Evolutionary conservation across 176 grass and related monocot species (phyloP).

Genomic region (Areca catechu): DNA sequence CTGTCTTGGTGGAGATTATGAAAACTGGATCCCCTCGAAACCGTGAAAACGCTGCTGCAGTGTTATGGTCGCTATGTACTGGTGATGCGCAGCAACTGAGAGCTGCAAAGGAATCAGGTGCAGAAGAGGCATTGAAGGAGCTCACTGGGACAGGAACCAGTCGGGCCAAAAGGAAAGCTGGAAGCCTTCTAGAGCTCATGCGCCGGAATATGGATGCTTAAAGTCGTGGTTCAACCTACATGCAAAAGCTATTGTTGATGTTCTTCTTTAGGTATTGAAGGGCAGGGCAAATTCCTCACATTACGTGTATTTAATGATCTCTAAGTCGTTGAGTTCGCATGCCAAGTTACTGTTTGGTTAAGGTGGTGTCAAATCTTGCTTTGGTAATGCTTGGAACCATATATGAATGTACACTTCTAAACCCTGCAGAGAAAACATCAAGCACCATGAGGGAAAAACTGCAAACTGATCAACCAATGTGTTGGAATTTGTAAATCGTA

Average conservation of each 20-base stretch:
- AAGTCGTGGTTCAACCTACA: background rate
- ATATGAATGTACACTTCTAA: too few relatives aligned
- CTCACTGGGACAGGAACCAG: slow-evolving; percentile 69
- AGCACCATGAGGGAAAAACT: too few relatives aligned
- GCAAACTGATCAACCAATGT: too few relatives aligned
- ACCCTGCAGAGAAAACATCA: too few relatives aligned
- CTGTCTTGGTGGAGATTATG: slow-evolving; percentile 52
- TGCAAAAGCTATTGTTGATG: background rate
- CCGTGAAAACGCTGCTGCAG: slow-evolving; percentile 62
- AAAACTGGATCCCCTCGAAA: slow-evolving; percentile 65
- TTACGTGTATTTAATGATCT: too few relatives aligned
- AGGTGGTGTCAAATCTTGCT: too few relatives aligned
- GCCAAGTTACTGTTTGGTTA: too few relatives aligned
- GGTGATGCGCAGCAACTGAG: slow-evolving; percentile 35
- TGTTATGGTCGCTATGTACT: slow-evolving; percentile 68
- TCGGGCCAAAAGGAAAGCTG: slow-evolving; percentile 87
- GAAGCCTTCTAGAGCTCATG: slow-evolving; percentile 62
- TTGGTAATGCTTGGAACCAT: too few relatives aligned
- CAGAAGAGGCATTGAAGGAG: slow-evolving; percentile 64
- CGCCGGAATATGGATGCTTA: slow-evolving; percentile 32
- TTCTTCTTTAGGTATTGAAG: too few relatives aligned
- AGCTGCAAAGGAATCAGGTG: slow-evolving; percentile 49
- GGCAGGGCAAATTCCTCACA: too few relatives aligned
- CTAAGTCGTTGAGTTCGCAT: too few relatives aligned
- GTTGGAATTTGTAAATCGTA: too few relatives aligned